Percentiles rank a stretch among this genome's conserved stretches.
These are phyloP conservation scores for Trichoderma polysporum DNA, from an alignment of 2,329 filamentous ascomycete genomes.

Conservation along the genomic window DNA sequence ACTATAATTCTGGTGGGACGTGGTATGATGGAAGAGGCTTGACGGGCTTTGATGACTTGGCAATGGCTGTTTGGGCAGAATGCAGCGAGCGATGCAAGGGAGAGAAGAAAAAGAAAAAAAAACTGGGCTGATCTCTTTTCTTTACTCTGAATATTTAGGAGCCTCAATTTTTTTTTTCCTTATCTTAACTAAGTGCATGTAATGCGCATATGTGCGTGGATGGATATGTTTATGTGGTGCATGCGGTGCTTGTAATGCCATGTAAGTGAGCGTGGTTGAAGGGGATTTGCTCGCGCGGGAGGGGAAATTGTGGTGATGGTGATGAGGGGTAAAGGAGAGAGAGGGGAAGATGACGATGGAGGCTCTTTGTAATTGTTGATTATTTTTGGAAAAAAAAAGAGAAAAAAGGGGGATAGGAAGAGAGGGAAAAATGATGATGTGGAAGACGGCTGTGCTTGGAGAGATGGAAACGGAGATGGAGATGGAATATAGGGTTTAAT, in stretches of 20 bases:
- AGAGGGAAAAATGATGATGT: background rate
- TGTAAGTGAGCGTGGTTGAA: slow-evolving; percentile 15
- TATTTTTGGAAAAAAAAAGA: background rate
- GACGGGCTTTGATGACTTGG: slow-evolving; percentile 5
- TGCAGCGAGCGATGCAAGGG: background rate
- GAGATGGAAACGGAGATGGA: no score
- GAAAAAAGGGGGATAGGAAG: no score
- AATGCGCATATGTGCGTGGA: slow-evolving; percentile 1
- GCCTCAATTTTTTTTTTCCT: background rate
- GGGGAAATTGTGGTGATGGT: background rate
- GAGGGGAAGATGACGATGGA: background rate
- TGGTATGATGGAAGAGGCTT: background rate
- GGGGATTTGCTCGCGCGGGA: slow-evolving; percentile 4
- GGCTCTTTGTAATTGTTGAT: background rate
- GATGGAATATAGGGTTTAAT: background rate
- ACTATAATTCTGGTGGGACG: background rate
- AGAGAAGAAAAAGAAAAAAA: background rate
- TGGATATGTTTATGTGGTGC: background rate
- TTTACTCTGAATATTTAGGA: no score
- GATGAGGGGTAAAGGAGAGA: background rate
- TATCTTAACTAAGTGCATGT: background rate
- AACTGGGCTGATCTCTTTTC: background rate
- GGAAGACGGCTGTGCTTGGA: background rate
- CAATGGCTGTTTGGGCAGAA: slow-evolving; percentile 4
- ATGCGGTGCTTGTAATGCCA: background rate